A percentile compares a stretch with the other conserved stretches of the same genome.
Conservation (phyloP, 1,284 basidiomycete genomes). For the Ceratobasidium sp. region DNA sequence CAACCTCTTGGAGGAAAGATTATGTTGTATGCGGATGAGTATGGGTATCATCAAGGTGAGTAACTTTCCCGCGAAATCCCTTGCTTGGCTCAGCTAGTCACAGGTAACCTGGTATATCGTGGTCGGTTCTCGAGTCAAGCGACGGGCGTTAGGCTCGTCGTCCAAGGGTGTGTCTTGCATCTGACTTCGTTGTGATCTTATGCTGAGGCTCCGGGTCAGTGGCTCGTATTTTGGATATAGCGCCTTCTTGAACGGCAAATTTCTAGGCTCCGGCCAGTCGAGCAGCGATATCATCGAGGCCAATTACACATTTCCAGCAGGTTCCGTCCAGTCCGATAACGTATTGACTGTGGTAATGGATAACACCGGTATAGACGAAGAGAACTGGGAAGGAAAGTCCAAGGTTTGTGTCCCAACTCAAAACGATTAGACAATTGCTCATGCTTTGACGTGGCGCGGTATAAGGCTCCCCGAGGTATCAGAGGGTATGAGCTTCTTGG, state of each 20-base stretch:
- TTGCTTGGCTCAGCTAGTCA: not conserved
- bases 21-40: conserved; percentile 62
- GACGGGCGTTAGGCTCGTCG: conserved; percentile 61
- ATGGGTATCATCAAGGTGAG: conserved; percentile 61
- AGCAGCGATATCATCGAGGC: conserved; percentile 51
- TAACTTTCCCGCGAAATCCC: not conserved
- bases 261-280: conserved; percentile 62
- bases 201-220: conserved; percentile 51
- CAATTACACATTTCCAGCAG: conserved; percentile 55
- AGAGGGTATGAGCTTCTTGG: conserved; percentile 35
- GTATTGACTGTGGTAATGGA: conserved; percentile 57
- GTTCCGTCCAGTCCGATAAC: conserved; percentile 58
- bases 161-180: conserved; percentile 61
- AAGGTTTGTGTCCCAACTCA: conserved; percentile 48
- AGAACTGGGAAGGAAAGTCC: conserved; percentile 52
- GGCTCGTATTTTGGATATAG: conserved; percentile 64
- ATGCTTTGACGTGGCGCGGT: too few species aligned
- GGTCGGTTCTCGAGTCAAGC: conserved; percentile 63
- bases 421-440: not conserved
- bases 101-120: conserved; percentile 60
- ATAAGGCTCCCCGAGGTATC: not conserved
- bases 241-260: conserved; percentile 63
- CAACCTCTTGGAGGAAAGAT: conserved; percentile 60
- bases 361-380: conserved; percentile 55
- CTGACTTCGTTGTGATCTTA: not conserved